Conservation (phyloP, 768 basidiomycete species). For the Xerocomus brunneocitrinus region DNA sequence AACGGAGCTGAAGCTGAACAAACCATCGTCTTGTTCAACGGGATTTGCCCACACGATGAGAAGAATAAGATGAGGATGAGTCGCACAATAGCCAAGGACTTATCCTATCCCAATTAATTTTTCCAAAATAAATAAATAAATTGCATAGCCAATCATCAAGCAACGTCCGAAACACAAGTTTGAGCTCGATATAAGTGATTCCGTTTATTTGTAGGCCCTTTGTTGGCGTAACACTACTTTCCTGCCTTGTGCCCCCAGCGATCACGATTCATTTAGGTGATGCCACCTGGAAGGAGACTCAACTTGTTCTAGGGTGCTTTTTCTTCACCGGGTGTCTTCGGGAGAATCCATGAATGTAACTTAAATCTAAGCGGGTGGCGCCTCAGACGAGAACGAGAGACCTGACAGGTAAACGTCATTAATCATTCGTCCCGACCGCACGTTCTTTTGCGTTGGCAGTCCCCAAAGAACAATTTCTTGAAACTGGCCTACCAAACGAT, state of each 20-base stretch:
- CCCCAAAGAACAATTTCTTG: no score
- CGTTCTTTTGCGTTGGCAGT: no score
- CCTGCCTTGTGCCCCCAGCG: neutral
- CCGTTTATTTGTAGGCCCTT: neutral
- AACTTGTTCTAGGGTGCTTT: no score
- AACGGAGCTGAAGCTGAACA: neutral
- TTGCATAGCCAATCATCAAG: neutral
- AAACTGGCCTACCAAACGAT: no score
- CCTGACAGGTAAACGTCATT: no score
- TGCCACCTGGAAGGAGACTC: no score
- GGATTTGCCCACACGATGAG: neutral
- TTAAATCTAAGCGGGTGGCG: no score
- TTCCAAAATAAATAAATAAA: neutral
- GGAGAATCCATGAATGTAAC: no score
- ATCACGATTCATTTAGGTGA: no score
- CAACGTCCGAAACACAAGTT: neutral
- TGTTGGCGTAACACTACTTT: neutral
- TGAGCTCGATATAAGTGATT: neutral
- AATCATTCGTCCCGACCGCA: no score
- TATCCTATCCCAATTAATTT: neutral
- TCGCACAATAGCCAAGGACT: neutral
- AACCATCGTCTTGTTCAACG: constrained; percentile 15
- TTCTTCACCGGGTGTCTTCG: no score
- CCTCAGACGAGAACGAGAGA: no score
- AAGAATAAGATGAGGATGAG: neutral